Conservation (phyloP, 2,329 filamentous ascomycete genomes). For the Pseudovirgaria hyperparasitica region DNA sequence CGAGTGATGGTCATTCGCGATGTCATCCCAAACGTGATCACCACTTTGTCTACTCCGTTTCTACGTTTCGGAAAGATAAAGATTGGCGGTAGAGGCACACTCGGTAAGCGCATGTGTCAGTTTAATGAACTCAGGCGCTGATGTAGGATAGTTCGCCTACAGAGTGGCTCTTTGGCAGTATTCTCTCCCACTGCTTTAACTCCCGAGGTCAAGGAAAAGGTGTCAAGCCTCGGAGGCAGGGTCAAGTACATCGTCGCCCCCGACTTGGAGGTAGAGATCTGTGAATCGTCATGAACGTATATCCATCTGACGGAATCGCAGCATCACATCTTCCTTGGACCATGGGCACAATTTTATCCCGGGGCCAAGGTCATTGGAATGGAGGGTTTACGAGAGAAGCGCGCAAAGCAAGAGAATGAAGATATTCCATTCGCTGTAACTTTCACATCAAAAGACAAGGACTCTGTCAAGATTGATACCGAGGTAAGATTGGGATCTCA, state of each 20-base stretch:
- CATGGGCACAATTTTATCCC: constrained; percentile 73
- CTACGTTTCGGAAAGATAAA: constrained; percentile 65
- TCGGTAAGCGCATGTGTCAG: constrained; percentile 43
- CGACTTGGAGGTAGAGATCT: constrained; percentile 51
- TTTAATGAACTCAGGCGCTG: neutral
- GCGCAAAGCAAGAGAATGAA: constrained; percentile 47
- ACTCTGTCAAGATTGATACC: constrained; percentile 42
- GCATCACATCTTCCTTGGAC: constrained; percentile 85
- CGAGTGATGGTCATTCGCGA: constrained; percentile 85
- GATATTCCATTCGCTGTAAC: constrained; percentile 53
- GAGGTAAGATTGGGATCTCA: constrained; percentile 31
- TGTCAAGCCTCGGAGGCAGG: constrained; percentile 45
- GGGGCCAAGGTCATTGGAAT: constrained; percentile 69
- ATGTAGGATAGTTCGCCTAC: constrained; percentile 50
- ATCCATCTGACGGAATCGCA: constrained; percentile 4
- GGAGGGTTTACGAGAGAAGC: constrained; percentile 73
- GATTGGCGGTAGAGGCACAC: constrained; percentile 75
- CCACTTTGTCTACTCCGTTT: constrained; percentile 75
- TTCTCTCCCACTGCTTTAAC: constrained; percentile 89
- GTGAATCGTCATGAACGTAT: neutral
- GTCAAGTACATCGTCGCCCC: constrained; percentile 77
- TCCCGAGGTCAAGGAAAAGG: constrained; percentile 52
- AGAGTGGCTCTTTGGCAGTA: constrained; percentile 65
- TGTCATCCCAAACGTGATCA: constrained; percentile 59
- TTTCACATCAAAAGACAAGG: constrained; percentile 29